Percentiles rank a stretch among this genome's conserved stretches.
phyloP scores from a whole-genome alignment of 306 rosid genomes.

The Medicago ruthenica region DNA sequence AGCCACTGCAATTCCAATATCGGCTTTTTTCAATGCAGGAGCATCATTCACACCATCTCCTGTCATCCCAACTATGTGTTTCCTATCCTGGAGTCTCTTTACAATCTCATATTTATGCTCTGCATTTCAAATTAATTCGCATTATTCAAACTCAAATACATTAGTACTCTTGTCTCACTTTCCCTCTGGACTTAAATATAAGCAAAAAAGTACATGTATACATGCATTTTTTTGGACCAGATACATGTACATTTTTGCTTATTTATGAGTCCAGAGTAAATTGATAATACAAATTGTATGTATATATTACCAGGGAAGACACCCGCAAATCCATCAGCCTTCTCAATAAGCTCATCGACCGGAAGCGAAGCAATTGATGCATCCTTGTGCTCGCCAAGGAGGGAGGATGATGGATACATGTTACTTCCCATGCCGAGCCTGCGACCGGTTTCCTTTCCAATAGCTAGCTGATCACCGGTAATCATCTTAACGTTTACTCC shows the following conservation, averaged over 20 bases:
- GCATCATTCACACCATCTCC: slow-evolving; percentile 99
- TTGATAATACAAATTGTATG: not conserved
- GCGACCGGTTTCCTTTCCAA: slow-evolving; percentile 91
- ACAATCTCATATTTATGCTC: slow-evolving; percentile 95
- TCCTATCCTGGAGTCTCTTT: slow-evolving; percentile 77
- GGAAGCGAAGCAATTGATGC: slow-evolving; percentile 63
- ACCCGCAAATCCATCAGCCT: slow-evolving; percentile 95
- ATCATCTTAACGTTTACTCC: slow-evolving; percentile 98
- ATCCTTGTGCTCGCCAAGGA: slow-evolving; percentile 80
- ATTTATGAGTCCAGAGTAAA: not conserved
- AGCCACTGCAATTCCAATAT: slow-evolving; percentile 92
- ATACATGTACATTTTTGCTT: not conserved
- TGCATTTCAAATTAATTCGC: slow-evolving; percentile 40
- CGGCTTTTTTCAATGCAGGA: slow-evolving; percentile 85
- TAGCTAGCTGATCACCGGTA: slow-evolving; percentile 91
- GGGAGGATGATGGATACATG: slow-evolving; percentile 97
- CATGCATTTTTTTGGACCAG: not conserved
- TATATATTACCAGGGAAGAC: slow-evolving; percentile 78
- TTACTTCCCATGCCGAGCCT: slow-evolving; percentile 98
- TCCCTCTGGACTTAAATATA: not conserved
- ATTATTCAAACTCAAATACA: slow-evolving; percentile 10
- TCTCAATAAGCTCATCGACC: slow-evolving; percentile 86
- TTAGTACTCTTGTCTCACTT: not conserved
- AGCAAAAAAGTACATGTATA: not conserved
- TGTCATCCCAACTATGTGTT: slow-evolving; percentile 91